Conservation (phyloP, 176 grass and related monocot species). For the Triticum dicoccoides region DNA sequence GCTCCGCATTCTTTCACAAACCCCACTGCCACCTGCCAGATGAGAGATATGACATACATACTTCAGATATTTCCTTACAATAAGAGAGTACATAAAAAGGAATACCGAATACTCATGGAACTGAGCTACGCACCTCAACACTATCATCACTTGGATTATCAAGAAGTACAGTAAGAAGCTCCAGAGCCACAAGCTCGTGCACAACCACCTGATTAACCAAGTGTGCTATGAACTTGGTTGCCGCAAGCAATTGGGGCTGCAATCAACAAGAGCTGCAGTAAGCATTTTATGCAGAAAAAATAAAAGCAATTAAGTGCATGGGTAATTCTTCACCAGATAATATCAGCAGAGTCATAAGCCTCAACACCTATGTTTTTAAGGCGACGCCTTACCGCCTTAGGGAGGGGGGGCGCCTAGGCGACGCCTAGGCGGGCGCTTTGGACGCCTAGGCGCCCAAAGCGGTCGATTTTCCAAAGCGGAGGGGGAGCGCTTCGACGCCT, state of each 20-base stretch:
- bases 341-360: no score
- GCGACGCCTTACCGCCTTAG: no score
- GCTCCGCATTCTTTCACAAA: slow-evolving; percentile 94
- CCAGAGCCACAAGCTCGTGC: slow-evolving; percentile 71
- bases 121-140: slow-evolving; percentile 58
- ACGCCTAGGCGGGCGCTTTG: no score
- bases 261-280: slow-evolving; percentile 23
- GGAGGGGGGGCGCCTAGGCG: no score
- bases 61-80: slow-evolving; percentile 15
- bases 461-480: no score
- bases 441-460: no score
- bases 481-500: no score
- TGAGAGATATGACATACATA: slow-evolving; percentile 6
- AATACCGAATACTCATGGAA: not conserved
- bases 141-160: slow-evolving; percentile 98
- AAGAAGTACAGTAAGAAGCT: slow-evolving; percentile 87
- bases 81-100: not conserved
- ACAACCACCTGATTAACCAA: slow-evolving; percentile 96
- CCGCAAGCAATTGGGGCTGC: slow-evolving; percentile 89
- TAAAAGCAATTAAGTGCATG: not conserved
- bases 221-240: slow-evolving; percentile 96
- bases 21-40: slow-evolving; percentile 74
- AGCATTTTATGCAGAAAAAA: not conserved
- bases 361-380: no score
- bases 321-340: not conserved